Evolutionary conservation across 2,329 filamentous ascomycete species (phyloP).

Genomic region (Remersonia thermophila): DNA sequence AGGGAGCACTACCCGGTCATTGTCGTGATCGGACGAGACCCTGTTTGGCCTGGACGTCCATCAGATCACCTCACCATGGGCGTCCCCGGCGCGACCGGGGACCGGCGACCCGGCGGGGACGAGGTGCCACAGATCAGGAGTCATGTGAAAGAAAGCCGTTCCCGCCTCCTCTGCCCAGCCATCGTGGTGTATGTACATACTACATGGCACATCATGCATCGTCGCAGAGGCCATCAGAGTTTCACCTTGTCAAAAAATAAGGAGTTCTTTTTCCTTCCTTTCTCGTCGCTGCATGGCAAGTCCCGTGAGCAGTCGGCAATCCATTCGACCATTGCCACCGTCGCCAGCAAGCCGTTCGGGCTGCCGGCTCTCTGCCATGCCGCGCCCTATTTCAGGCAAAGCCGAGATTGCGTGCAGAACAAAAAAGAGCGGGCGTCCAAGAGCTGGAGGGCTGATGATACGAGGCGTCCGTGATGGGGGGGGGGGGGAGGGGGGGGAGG

Average conservation of each 20-base stretch:
- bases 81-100: too few relatives aligned
- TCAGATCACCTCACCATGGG: too few relatives aligned
- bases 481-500: too few relatives aligned
- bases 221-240: background rate
- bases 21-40: too few relatives aligned
- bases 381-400: conserved; percentile 16
- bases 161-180: background rate
- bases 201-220: too few relatives aligned
- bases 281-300: conserved; percentile 1
- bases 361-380: conserved; percentile 4
- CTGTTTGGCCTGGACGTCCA: too few relatives aligned
- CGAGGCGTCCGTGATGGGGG: conserved; percentile 8
- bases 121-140: background rate
- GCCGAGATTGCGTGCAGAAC: conserved; percentile 8
- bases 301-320: conserved; percentile 10
- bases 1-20: too few relatives aligned
- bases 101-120: background rate
- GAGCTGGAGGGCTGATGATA: background rate
- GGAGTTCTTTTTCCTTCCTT: conserved; percentile 7
- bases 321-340: conserved; percentile 10
- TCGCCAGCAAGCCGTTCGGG: conserved; percentile 5
- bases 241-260: conserved; percentile 5
- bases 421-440: conserved; percentile 2
- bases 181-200: too few relatives aligned
- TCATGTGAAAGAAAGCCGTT: conserved; percentile 3